phyloP scores from a whole-genome alignment of 1,284 basidiomycete species.

The Ustilago cynodontis region DNA sequence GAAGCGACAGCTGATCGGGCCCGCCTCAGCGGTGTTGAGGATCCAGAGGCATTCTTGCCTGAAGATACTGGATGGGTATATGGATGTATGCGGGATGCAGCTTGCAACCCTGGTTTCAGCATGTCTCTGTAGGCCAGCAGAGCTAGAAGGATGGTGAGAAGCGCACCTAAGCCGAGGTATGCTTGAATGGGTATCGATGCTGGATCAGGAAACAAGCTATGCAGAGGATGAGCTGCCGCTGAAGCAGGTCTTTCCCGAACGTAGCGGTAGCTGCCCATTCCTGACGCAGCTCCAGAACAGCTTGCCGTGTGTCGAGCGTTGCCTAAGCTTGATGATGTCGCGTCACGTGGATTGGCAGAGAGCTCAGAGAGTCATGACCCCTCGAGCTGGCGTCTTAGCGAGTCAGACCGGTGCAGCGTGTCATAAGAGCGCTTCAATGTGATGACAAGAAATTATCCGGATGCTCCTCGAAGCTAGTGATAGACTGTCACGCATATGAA shows the following conservation, averaged over 20 bases:
- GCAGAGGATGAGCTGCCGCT: conserved; percentile 33
- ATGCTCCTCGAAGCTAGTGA: neutral
- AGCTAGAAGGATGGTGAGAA: conserved; percentile 23
- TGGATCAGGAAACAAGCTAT: conserved; percentile 26
- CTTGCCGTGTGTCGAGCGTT: neutral
- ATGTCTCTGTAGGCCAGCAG: conserved; percentile 31
- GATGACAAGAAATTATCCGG: neutral
- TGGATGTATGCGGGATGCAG: conserved; percentile 36
- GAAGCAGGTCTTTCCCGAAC: conserved; percentile 42
- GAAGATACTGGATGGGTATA: conserved; percentile 30
- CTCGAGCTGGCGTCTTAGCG: neutral
- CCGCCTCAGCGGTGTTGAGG: conserved; percentile 21
- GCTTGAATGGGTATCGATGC: conserved; percentile 31
- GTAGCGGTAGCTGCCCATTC: conserved; percentile 38
- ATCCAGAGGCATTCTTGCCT: conserved; percentile 9
- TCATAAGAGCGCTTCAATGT: neutral
- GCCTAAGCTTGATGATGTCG: neutral
- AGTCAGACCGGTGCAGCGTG: neutral
- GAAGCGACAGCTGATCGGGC: conserved; percentile 24
- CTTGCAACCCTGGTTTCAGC: conserved; percentile 41
- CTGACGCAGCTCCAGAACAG: conserved; percentile 1
- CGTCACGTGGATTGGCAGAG: neutral
- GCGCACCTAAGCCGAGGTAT: conserved; percentile 17
- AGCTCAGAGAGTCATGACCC: neutral
- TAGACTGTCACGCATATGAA: neutral